These are phyloP conservation scores for Triangularia setosa DNA, from an alignment of 2,329 filamentous ascomycete genomes.

Conservation along the genomic window DNA sequence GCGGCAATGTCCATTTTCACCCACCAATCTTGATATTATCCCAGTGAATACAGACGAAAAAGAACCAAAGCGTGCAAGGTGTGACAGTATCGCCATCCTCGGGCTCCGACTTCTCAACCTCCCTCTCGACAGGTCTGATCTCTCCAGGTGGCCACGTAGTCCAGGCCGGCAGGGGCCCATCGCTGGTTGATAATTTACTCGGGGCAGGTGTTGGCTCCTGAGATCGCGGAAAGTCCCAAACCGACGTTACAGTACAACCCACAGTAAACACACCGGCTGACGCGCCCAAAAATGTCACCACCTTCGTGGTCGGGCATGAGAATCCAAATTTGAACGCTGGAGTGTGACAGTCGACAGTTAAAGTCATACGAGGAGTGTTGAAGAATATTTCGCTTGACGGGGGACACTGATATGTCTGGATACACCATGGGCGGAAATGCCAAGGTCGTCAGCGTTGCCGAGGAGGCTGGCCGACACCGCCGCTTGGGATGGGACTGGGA, in stretches of 20 bases:
- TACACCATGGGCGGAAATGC: not conserved
- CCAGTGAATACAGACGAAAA: conserved; percentile 1
- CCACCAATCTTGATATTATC: not conserved
- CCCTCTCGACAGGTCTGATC: not conserved
- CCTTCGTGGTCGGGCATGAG: not conserved
- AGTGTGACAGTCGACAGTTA: not conserved
- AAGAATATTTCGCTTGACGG: not conserved
- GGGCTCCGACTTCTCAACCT: not conserved
- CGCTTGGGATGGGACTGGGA: not conserved
- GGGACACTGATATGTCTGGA: not conserved
- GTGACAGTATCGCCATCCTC: not conserved
- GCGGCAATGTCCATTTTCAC: too few relatives aligned
- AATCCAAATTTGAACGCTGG: not conserved
- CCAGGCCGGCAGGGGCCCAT: not conserved
- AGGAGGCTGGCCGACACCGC: not conserved
- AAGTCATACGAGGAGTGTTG: not conserved
- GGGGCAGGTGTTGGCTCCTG: not conserved
- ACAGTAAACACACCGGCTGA: not conserved
- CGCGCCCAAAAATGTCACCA: not conserved
- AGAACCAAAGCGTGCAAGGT: conserved; percentile 4
- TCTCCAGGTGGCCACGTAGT: not conserved
- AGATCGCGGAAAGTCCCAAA: too few relatives aligned
- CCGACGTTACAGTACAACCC: not conserved
- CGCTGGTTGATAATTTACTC: not conserved
- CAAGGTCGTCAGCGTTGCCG: not conserved